Evolutionary conservation across 2,329 filamentous ascomycete genomes (phyloP).

Genomic region (Colletotrichum sp.): DNA sequence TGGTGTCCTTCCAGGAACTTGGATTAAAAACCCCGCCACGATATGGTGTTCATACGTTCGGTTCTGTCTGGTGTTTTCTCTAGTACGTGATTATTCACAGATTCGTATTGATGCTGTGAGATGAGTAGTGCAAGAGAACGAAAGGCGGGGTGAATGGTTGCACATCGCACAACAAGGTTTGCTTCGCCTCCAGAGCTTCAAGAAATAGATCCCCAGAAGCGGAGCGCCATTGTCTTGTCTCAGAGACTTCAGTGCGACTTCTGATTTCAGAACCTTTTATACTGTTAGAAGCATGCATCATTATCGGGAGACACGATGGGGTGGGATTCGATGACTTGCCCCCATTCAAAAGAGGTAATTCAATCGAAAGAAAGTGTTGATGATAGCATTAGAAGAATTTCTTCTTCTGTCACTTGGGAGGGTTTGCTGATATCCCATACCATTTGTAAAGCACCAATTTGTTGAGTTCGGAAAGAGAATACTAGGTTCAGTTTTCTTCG

Average conservation of each 20-base stretch:
- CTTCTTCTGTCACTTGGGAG: too few relatives aligned
- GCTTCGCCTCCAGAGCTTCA: not conserved
- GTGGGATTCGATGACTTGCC: not conserved
- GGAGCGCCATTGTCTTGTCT: not conserved
- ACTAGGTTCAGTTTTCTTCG: too few relatives aligned
- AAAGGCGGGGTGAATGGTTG: not conserved
- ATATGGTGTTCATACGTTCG: not conserved
- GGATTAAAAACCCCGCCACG: fast-evolving
- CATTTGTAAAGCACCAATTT: too few relatives aligned
- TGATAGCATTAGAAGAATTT: too few relatives aligned
- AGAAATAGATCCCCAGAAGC: too few relatives aligned
- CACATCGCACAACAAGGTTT: not conserved
- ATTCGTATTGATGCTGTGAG: not conserved
- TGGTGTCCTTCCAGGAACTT: too few relatives aligned
- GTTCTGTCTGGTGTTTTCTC: not conserved
- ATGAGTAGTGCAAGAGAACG: not conserved
- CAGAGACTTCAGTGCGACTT: not conserved
- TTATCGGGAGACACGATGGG: not conserved
- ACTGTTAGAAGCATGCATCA: not conserved
- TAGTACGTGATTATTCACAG: fast-evolving
- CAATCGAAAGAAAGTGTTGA: not conserved
- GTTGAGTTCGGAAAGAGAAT: too few relatives aligned
- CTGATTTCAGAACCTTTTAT: not conserved
- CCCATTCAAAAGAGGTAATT: not conserved
- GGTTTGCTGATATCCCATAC: too few relatives aligned